Conservation (phyloP, 192 early-diverging fungal species). For the Gaertneriomyces semiglobifer region DNA sequence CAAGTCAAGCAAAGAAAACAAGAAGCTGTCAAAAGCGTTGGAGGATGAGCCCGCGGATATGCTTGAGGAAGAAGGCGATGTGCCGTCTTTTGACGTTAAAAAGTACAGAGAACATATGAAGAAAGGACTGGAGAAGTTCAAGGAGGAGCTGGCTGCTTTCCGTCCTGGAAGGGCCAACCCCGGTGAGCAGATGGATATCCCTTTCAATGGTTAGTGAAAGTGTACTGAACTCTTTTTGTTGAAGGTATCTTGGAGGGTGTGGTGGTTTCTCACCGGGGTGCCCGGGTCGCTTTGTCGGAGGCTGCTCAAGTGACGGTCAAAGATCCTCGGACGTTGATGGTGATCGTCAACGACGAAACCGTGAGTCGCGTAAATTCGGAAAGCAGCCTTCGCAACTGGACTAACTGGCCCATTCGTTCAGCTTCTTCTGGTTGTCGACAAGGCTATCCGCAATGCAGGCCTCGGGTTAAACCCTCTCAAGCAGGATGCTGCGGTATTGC, state of each 20-base stretch:
- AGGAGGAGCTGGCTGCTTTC: slow-evolving; percentile 61
- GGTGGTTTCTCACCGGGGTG: slow-evolving; percentile 55
- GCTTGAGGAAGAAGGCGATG: slow-evolving; percentile 20
- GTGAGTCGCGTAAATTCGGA: slow-evolving; percentile 38
- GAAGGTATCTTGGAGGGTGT: slow-evolving; percentile 70
- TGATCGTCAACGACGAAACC: slow-evolving; percentile 71
- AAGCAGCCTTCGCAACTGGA: background rate
- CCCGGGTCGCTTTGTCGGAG: slow-evolving; percentile 55
- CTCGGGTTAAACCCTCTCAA: slow-evolving; percentile 75
- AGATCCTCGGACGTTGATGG: slow-evolving; percentile 77
- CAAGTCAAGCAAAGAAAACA: background rate
- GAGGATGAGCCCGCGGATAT: background rate
- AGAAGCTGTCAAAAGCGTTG: background rate
- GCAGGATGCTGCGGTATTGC: slow-evolving; percentile 63
- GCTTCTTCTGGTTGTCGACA: slow-evolving; percentile 59
- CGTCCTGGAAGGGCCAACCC: slow-evolving; percentile 72
- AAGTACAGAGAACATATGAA: slow-evolving; percentile 56
- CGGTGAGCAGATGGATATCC: background rate
- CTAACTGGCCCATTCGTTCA: slow-evolving; percentile 8
- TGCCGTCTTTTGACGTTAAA: slow-evolving; percentile 49
- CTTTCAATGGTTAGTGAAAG: slow-evolving; percentile 25
- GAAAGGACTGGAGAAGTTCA: slow-evolving; percentile 55
- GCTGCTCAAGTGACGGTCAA: slow-evolving; percentile 76
- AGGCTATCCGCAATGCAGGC: slow-evolving; percentile 71
- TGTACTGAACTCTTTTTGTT: background rate